These are phyloP conservation scores for Leptographium wingfieldii DNA, from an alignment of 2,329 filamentous ascomycete genomes.

Conservation along the genomic window DNA sequence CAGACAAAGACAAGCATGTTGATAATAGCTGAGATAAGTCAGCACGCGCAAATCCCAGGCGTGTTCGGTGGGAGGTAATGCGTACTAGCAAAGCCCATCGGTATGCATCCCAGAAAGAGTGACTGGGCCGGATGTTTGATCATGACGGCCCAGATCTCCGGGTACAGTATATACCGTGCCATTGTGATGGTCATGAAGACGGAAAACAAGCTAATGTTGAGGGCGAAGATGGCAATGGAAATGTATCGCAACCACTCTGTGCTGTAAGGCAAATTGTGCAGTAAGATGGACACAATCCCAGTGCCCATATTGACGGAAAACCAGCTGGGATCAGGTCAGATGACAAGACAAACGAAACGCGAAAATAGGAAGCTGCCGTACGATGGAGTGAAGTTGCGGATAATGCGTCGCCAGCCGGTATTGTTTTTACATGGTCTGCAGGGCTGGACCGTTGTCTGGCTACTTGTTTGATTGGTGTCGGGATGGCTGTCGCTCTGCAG, in stretches of 20 bases:
- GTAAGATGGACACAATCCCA: conserved; percentile 46
- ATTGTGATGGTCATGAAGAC: conserved; percentile 36
- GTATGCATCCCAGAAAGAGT: conserved; percentile 49
- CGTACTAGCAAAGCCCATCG: conserved; percentile 45
- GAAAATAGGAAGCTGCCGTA: conserved; percentile 14
- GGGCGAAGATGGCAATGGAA: conserved; percentile 39
- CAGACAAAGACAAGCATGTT: conserved; percentile 47
- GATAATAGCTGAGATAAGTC: conserved; percentile 29
- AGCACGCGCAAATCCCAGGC: neutral
- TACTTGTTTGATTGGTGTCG: too few relatives aligned
- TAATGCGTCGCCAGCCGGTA: conserved; percentile 21
- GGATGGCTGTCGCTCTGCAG: neutral
- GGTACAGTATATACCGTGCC: conserved; percentile 47
- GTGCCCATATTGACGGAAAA: conserved; percentile 50
- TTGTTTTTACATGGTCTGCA: conserved; percentile 8
- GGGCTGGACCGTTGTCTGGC: neutral
- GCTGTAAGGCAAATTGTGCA: conserved; percentile 46
- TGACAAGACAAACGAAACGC: neutral
- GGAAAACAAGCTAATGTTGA: conserved; percentile 43
- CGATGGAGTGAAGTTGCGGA: conserved; percentile 33
- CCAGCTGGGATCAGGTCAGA: conserved; percentile 22
- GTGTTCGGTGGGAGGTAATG: neutral
- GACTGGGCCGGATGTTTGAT: conserved; percentile 48
- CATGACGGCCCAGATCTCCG: conserved; percentile 47
- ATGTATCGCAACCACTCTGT: conserved; percentile 38